These are phyloP conservation scores for Herpotrichia juniperi DNA, from an alignment of 2,329 filamentous ascomycete genomes.

Conservation along the genomic window DNA sequence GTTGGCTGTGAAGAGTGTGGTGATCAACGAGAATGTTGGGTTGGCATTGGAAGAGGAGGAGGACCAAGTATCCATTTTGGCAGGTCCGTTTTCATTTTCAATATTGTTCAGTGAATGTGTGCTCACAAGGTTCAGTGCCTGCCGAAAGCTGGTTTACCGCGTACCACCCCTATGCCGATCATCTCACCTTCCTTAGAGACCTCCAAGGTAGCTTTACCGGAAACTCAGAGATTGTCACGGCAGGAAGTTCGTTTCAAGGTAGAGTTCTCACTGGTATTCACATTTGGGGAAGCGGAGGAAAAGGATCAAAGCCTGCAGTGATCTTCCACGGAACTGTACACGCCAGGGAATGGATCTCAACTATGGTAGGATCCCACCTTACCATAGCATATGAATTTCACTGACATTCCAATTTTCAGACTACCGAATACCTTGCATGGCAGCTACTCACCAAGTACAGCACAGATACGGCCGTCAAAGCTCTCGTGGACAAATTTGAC, in stretches of 20 bases:
- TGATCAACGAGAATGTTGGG: conserved; percentile 44
- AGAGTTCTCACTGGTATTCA: conserved; percentile 43
- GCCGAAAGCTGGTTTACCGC: conserved; percentile 44
- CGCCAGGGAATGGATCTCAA: conserved; percentile 44
- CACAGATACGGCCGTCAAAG: conserved; percentile 37
- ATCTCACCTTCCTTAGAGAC: conserved; percentile 39
- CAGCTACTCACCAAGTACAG: conserved; percentile 43
- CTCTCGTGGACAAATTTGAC: conserved; percentile 44
- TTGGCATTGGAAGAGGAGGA: conserved; percentile 39
- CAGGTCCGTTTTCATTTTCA: conserved; percentile 22
- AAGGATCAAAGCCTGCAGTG: conserved; percentile 43
- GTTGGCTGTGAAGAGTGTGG: conserved; percentile 30
- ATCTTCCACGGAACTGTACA: conserved; percentile 40
- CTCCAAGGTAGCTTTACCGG: conserved; percentile 38
- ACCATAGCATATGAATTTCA: background rate
- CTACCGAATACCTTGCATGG: conserved; percentile 39
- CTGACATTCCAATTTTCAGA: conserved; percentile 6
- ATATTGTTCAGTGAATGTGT: background rate
- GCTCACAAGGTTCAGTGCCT: conserved; percentile 27
- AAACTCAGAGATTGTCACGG: conserved; percentile 41
- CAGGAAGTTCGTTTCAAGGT: conserved; percentile 40
- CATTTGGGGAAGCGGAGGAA: conserved; percentile 45
- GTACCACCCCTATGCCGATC: conserved; percentile 44
- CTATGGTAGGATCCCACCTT: conserved; percentile 24
- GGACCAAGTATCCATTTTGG: conserved; percentile 21